These are phyloP conservation scores for Quercus berberidifolia DNA, from an alignment of 306 rosid species.

Conservation along the genomic window DNA sequence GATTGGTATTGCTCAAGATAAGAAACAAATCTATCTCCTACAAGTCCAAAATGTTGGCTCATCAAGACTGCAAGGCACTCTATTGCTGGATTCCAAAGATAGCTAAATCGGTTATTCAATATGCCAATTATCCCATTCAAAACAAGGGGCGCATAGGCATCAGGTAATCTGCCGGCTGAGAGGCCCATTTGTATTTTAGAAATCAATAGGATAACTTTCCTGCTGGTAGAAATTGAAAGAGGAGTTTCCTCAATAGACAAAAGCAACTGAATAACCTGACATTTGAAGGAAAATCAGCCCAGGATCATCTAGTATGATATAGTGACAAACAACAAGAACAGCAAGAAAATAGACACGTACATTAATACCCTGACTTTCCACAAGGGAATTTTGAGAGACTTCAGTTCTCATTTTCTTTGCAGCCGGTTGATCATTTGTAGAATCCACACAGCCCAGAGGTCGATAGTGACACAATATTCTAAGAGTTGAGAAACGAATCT, in stretches of 20 bases:
- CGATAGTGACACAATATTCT: constrained; percentile 64
- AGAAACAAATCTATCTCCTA: constrained; percentile 52
- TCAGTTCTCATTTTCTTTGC: constrained; percentile 55
- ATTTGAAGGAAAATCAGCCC: constrained; percentile 31
- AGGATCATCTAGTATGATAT: background rate
- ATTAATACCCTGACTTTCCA: constrained; percentile 31
- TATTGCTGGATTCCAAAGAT: constrained; percentile 67
- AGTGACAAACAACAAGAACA: constrained; percentile 13
- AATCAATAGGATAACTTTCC: constrained; percentile 60
- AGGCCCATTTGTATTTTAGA: constrained; percentile 78
- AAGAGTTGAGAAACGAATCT: constrained; percentile 65
- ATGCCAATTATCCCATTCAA: constrained; percentile 69
- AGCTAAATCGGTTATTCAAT: constrained; percentile 72
- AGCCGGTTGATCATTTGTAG: constrained; percentile 43
- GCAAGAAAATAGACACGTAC: constrained; percentile 38
- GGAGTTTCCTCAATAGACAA: constrained; percentile 78
- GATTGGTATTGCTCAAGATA: constrained; percentile 49
- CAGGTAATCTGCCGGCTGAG: constrained; percentile 56
- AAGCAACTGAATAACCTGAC: constrained; percentile 65
- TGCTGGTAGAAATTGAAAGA: constrained; percentile 65
- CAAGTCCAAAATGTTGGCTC: constrained; percentile 40
- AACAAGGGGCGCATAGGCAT: constrained; percentile 59
- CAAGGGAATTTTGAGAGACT: constrained; percentile 27
- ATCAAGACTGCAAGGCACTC: constrained; percentile 78
- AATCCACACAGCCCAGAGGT: constrained; percentile 32